Base-by-base conservation (phyloP, 179 eudicot genomes). In the Spergularia azorica region DNA sequence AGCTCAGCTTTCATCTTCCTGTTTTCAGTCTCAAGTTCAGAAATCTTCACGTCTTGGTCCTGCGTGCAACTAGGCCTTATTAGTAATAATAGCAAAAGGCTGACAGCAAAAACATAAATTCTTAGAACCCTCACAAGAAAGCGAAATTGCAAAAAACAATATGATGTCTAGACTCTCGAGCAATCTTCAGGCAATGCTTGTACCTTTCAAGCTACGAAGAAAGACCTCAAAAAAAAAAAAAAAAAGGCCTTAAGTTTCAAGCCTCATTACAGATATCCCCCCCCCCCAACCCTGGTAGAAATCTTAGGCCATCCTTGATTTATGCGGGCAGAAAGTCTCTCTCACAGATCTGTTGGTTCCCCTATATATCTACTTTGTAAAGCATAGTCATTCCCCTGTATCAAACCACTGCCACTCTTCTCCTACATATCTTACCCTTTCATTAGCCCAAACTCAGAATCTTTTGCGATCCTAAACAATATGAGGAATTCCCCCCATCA, bases 1-100 rank as follows among this genome's bases (percentile, higher is more conserved):
- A 95, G 99, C 86, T 95, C 99, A 83, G 87, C 89, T 86, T 91
- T 93, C 99, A 95, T 95, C 81, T 91, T 95, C 72, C 95, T 83
- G 80, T 93, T 95, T 74, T 91, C 98, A 75, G 97, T 91, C 84
- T 95, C 99, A 65, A 95, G 82, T 76, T 95, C 99, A 73, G 87
- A 90, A 72, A 95, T 79, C 80, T 83, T 93, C 18, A 78, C 46
- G 76, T 93, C 97, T 83, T 90, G 96, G 58, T 93, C 99, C 99
- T 95, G 84, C 69, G 84, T 48, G 69, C 65, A 75, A 66, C 71
- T 73, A 63, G 70, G 74, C 17, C 59, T 77, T 71, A 75, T 68
- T 57, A 60, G 74, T 63, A 61, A 18, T 38, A 48, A 41, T 72
- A 0, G 12, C 18, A 58, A 58, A 67, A 60, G 59, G 14, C 59